These are phyloP conservation scores for Hypoxylon sp. DNA, from an alignment of 2,329 filamentous ascomycete species.

Conservation along the genomic window DNA sequence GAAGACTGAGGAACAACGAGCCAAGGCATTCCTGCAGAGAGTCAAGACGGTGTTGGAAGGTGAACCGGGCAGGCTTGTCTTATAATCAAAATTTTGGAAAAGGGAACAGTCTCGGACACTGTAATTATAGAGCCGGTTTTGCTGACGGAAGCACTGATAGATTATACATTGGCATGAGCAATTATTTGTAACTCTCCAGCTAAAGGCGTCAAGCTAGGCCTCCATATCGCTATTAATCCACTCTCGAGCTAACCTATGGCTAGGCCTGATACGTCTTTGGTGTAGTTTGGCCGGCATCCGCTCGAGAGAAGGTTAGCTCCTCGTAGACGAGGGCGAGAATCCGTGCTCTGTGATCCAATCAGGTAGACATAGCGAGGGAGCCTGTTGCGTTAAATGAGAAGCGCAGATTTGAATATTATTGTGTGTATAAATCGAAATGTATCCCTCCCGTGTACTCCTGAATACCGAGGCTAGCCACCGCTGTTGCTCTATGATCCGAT, in stretches of 20 bases:
- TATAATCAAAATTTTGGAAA: constrained; percentile 51
- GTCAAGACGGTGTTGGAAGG: constrained; percentile 84
- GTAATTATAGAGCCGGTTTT: constrained; percentile 38
- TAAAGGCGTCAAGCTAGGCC: too few species aligned
- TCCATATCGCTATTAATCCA: too few species aligned
- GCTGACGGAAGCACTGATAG: constrained; percentile 34
- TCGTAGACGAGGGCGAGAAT: neutral
- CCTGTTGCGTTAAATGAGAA: too few species aligned
- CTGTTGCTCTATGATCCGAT: neutral
- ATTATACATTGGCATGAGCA: constrained; percentile 35
- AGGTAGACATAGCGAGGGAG: neutral
- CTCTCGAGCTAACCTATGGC: too few species aligned
- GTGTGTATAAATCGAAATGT: neutral
- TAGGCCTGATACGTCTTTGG: too few species aligned
- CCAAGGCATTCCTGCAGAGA: constrained; percentile 81
- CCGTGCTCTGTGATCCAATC: neutral
- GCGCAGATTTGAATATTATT: too few species aligned
- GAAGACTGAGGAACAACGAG: constrained; percentile 81
- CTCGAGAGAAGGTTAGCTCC: constrained; percentile 50
- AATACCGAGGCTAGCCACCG: neutral
- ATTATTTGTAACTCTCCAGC: constrained; percentile 1
- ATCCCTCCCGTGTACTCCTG: neutral
- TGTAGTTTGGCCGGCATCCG: too few species aligned
- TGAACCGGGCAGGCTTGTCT: constrained; percentile 77
- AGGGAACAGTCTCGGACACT: constrained; percentile 11